These are phyloP conservation scores for Fragilariopsis cylindrus DNA, from an alignment of 108 stramenopile species.

Conservation along the genomic window DNA sequence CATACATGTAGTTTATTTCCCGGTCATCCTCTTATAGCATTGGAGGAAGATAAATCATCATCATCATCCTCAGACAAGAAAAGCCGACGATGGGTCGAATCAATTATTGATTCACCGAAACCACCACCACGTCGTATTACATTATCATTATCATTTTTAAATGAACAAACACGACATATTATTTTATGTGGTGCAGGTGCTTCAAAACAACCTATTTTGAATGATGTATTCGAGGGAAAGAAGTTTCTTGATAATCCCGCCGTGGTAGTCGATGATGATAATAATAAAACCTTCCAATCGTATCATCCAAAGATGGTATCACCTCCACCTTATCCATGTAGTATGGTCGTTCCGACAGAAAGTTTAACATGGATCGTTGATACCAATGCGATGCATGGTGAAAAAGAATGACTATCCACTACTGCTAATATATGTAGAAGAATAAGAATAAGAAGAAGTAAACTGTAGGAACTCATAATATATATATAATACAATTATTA, in stretches of 20 bases:
- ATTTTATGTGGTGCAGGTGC: slow-evolving; percentile 82
- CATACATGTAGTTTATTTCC: slow-evolving; percentile 97
- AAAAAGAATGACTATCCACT: background rate
- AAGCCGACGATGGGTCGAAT: slow-evolving; percentile 66
- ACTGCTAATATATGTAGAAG: too few relatives aligned
- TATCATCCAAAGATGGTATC: slow-evolving; percentile 35
- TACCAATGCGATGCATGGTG: slow-evolving; percentile 53
- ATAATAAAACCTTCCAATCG: background rate
- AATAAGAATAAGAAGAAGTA: too few relatives aligned
- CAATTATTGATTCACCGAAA: slow-evolving; percentile 94
- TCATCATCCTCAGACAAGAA: too few relatives aligned
- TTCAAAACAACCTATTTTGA: slow-evolving; percentile 67
- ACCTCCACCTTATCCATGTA: slow-evolving; percentile 74
- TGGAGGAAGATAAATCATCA: slow-evolving; percentile 37
- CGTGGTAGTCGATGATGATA: background rate
- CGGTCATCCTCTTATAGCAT: slow-evolving; percentile 68
- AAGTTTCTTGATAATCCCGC: background rate
- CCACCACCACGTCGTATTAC: slow-evolving; percentile 93
- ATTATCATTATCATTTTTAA: slow-evolving; percentile 83
- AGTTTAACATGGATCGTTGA: slow-evolving; percentile 78
- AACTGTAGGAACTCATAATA: too few relatives aligned
- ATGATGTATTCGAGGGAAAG: slow-evolving; percentile 42
- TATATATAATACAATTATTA: too few relatives aligned
- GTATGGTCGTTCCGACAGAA: slow-evolving; percentile 60
- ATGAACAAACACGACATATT: slow-evolving; percentile 59